Conservation (phyloP, 2,329 filamentous ascomycete genomes). For the Alternaria rosae region DNA sequence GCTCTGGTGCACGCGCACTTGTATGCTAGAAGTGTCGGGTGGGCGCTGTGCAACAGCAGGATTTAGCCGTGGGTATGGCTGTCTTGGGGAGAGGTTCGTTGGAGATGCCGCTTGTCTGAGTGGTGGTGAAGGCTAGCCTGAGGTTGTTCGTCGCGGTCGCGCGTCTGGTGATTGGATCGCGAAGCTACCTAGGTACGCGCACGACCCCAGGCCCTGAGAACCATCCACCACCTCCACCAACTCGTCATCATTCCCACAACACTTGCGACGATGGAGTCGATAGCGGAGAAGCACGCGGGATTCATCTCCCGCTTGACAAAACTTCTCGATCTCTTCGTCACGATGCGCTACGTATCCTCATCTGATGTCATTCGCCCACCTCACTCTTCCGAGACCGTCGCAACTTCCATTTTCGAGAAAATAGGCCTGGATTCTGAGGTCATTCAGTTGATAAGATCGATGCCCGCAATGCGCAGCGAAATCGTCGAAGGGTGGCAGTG, state of each 20-base stretch:
- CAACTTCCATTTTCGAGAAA: background rate
- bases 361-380: background rate
- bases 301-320: background rate
- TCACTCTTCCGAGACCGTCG: background rate
- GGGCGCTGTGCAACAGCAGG: background rate
- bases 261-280: background rate
- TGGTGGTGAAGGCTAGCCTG: conserved; percentile 6
- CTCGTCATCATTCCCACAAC: background rate
- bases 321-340: background rate
- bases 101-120: background rate
- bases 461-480: background rate
- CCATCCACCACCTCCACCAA: background rate
- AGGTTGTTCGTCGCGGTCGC: conserved; percentile 20
- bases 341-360: background rate
- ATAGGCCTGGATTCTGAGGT: background rate
- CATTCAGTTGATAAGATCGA: accelerated
- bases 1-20: background rate
- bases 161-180: conserved; percentile 28
- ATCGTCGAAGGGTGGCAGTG: background rate
- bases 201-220: background rate
- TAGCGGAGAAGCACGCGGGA: background rate
- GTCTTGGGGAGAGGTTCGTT: background rate
- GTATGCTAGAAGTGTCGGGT: background rate
- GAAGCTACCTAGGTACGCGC: background rate
- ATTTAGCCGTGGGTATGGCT: background rate